phyloP scores from a whole-genome alignment of 1,139 yeast species.

The Sugiyamaella novakii region DNA sequence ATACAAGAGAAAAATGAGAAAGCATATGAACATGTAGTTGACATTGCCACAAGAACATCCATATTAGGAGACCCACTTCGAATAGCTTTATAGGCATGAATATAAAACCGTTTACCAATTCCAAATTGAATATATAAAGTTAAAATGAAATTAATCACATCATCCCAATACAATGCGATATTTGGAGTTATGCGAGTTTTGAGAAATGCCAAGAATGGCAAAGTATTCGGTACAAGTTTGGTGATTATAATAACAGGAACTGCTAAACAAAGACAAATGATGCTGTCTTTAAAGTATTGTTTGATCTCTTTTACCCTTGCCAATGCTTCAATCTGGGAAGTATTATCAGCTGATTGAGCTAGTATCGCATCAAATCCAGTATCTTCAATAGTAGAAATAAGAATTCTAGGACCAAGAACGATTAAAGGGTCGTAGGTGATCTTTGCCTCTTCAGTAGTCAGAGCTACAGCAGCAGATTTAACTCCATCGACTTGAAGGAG shows the following conservation, averaged over 20 bases:
- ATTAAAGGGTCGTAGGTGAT: slow-evolving; percentile 49
- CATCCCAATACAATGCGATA: slow-evolving; percentile 46
- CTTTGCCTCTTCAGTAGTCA: slow-evolving; percentile 49
- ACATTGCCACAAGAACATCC: slow-evolving; percentile 87
- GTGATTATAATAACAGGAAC: slow-evolving; percentile 63
- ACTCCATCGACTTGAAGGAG: slow-evolving; percentile 52
- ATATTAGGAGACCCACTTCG: slow-evolving; percentile 81
- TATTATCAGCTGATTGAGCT: slow-evolving; percentile 48
- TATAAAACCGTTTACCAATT: slow-evolving; percentile 65
- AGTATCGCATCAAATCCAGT: slow-evolving; percentile 54
- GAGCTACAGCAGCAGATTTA: slow-evolving; percentile 44
- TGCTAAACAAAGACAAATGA: slow-evolving; percentile 57
- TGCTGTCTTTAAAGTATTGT: slow-evolving; percentile 64
- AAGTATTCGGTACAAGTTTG: slow-evolving; percentile 48
- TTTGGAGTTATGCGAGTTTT: slow-evolving; percentile 28
- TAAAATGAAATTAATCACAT: slow-evolving; percentile 62
- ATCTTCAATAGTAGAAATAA: slow-evolving; percentile 53
- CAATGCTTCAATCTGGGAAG: slow-evolving; percentile 68
- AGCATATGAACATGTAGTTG: slow-evolving; percentile 75
- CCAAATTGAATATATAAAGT: slow-evolving; percentile 70
- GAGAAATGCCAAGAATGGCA: slow-evolving; percentile 35
- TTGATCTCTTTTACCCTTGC: slow-evolving; percentile 70
- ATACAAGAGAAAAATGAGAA: slow-evolving; percentile 69
- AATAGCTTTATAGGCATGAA: slow-evolving; percentile 65
- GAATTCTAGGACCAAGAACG: slow-evolving; percentile 56